Base-by-base conservation (phyloP, 2,329 filamentous ascomycete species). In the Pseudonectria foliicola region DNA sequence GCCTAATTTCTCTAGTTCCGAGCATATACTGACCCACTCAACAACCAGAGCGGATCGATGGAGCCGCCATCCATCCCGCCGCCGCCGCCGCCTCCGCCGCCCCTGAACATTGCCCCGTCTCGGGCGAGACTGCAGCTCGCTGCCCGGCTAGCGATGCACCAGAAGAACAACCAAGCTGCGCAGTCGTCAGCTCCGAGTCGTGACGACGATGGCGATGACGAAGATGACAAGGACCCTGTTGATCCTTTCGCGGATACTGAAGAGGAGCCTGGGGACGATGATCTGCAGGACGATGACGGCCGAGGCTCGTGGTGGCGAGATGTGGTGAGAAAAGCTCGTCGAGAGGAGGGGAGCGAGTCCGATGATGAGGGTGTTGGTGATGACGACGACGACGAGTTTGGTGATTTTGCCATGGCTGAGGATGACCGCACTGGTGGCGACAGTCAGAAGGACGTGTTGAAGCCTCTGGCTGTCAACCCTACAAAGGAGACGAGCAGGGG, bases 61-160 rank as follows among this genome's bases (percentile, higher is more conserved):
- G 68, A 71, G 38, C 75, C 73, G 30, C 77, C 73, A 3, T 76
- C 74, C 10, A 71, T 77, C 31, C 73, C 61, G 3, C 73, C 75
- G 6, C 75, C 76, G 3, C 73, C 71, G 3, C 73, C 77, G 1
- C 82, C 82, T n/a, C 84, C 79, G 14, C 81, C 85, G 23, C 86
- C 88, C 10, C 69, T 95, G 52, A 92, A 90, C 57, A 80, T 90
- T 25, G 81, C 85, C 1, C 89, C 90, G 3, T 93, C 87, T 7
- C 79, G 90, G 34, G 90, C 90, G 7, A 79, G 90, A 33, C 73
- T 87, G 36, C 87, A 94, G 59, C 75, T 96, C n/a, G 89, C 88
- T n/a, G 85, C 85, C 10, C 79, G 89, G 10, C 71, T 96, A 52
- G 77, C 85, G 3, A 76, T 83, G 61, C 83, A 86, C 46, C 77